phyloP scores from a whole-genome alignment of 495 filamentous ascomycete species.

The Aspergillus ellipticus region DNA sequence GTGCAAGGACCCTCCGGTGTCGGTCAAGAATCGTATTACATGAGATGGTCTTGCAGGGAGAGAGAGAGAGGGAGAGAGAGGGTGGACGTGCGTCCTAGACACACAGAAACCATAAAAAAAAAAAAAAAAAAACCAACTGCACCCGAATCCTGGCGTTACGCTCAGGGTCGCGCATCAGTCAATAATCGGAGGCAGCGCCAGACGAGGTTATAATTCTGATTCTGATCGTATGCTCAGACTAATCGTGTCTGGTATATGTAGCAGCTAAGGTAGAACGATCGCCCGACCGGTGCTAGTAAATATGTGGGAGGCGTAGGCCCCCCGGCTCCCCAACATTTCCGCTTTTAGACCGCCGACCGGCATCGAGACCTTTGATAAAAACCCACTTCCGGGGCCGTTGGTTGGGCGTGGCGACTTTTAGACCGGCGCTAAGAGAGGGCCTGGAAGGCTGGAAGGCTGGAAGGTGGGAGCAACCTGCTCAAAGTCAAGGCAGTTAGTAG shows the following conservation, averaged over 20 bases:
- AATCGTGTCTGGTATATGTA: not conserved
- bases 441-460: conserved; percentile 8
- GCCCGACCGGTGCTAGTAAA: not conserved
- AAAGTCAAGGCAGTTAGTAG: too few species aligned
- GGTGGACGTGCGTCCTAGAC: not conserved
- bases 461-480: conserved; percentile 2
- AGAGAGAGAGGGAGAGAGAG: not conserved
- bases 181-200: not conserved
- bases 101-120: not conserved
- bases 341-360: not conserved
- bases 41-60: not conserved
- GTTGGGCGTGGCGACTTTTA: conserved; percentile 11
- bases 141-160: not conserved
- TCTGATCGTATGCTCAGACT: not conserved
- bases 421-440: conserved; percentile 8
- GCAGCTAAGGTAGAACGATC: not conserved
- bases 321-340: not conserved
- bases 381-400: conserved; percentile 3
- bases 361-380: not conserved
- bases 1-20: not conserved
- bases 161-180: not conserved
- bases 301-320: too few species aligned
- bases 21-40: not conserved
- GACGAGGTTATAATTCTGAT: not conserved
- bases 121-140: not conserved